phyloP scores from a whole-genome alignment of 2,329 filamentous ascomycete species.

The Fusarium tupiense region DNA sequence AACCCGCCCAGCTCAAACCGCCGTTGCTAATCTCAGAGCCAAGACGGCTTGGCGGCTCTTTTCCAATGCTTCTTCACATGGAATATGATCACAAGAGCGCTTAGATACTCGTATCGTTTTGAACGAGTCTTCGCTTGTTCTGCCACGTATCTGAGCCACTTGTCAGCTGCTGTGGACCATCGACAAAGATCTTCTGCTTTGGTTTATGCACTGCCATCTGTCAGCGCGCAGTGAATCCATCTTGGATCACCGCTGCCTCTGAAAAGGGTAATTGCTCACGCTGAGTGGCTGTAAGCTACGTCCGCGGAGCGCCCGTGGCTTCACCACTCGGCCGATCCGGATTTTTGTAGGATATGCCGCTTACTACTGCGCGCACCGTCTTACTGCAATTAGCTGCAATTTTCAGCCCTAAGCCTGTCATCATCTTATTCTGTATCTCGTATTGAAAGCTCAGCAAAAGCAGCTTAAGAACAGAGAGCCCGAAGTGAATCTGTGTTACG shows the following conservation, averaged over 20 bases:
- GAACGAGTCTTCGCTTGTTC: background rate
- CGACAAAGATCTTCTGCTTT: background rate
- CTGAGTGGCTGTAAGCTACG: background rate
- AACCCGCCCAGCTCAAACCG: conserved; percentile 5
- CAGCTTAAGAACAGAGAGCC: background rate
- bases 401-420: conserved; percentile 5
- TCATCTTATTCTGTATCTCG: background rate
- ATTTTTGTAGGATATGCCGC: background rate
- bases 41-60: conserved; percentile 27
- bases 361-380: background rate
- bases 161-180: conserved; percentile 9
- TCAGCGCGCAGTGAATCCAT: conserved; percentile 20
- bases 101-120: background rate
- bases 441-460: background rate
- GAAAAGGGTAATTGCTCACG: background rate
- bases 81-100: background rate
- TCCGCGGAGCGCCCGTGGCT: background rate
- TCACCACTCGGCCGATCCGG: conserved; percentile 15
- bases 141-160: conserved; percentile 2
- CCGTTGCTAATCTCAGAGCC: conserved; percentile 21
- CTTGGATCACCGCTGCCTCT: conserved; percentile 7
- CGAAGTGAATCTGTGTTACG: background rate
- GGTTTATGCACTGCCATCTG: conserved; percentile 23
- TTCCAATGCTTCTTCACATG: background rate
- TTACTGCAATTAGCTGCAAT: background rate